These are phyloP conservation scores for Globisporangium iwayamae DNA, from an alignment of 352 stramenopile species.

Conservation along the genomic window DNA sequence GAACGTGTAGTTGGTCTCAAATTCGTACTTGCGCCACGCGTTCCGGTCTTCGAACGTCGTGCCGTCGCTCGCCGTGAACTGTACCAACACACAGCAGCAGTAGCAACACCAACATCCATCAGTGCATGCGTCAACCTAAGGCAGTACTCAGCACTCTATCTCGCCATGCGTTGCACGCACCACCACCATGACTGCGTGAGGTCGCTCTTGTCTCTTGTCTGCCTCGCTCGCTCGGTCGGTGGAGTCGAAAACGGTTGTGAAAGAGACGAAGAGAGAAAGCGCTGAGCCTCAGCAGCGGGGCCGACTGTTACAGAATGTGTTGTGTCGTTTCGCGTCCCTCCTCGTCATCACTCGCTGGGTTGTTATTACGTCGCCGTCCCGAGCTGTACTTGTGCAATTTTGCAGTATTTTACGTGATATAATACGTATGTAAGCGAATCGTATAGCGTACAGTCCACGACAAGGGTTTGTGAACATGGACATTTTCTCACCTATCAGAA, in stretches of 20 bases:
- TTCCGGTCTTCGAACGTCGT: slow-evolving; percentile 82
- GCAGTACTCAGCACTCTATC: too few species aligned
- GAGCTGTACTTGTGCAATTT: too few species aligned
- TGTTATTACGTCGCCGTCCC: too few species aligned
- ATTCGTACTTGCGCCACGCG: slow-evolving; percentile 87
- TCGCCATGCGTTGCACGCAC: neutral
- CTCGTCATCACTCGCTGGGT: too few species aligned
- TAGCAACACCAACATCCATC: too few species aligned
- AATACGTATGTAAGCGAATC: too few species aligned
- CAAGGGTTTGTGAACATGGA: too few species aligned
- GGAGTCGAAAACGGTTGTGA: neutral
- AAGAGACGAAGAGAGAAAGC: neutral
- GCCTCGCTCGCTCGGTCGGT: neutral
- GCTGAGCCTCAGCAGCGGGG: neutral
- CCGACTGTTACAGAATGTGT: neutral
- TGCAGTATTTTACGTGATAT: too few species aligned
- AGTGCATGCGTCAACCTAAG: too few species aligned
- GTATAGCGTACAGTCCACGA: too few species aligned
- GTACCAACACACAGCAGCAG: slow-evolving; percentile 14
- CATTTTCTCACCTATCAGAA: too few species aligned
- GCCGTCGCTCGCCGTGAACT: slow-evolving; percentile 86
- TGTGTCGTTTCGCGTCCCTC: slow-evolving; percentile 2
- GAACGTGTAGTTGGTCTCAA: slow-evolving; percentile 92
- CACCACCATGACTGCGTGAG: neutral
- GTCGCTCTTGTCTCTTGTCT: neutral